Evolutionary conservation across 1,284 basidiomycete genomes (phyloP), one percentile per base, ranked within the genome.

Genomic region (Ceratorhiza oryzae-sativae): DNA sequence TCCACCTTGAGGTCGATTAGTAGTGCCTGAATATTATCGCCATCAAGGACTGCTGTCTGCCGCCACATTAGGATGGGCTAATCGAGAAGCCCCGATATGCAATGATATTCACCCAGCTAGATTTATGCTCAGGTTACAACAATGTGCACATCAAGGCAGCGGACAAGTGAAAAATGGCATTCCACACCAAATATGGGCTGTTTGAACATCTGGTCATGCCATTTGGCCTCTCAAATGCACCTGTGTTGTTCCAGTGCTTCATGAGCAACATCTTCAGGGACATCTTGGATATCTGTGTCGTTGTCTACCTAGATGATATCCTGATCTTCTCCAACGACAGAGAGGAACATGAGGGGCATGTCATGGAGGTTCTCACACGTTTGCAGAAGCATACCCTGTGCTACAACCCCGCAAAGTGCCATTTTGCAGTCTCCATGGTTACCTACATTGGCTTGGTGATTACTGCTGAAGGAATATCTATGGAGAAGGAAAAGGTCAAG

Each of bases 161-260:
- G 3, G 41, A 73, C 27, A 45, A 71, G 41, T 71, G 71, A 46
- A 71, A 71, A 39, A 71, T 46, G 15, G 71, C 58, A 3, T 72
- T 63, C 45, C 20, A 46, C 15, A 81, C 78, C 0, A 78, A 77
- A 23, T 79, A 79, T n/a, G 82, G 82, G 18, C 67, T 78, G 3
- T 84, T 79, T 72, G 79, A 84, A 73, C 65, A 6, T 13, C 36
- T 76, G 1, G 81, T 84, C 39, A 80, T 84, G 79, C 73, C 73
- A 13, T 74, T 74, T 56, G 72, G 73, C 10, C 56, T 74, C 9
- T 13, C 39, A 15, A 74, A 74, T 55, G 73, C 72, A 2, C 73
- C 73, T 23, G 48, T 56, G n/a, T 32, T 58, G 27, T 73, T 74
- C 58, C 73, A 74, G 51, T 34, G 36, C 30, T 58, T 72, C 46